Evolutionary conservation across 1,139 yeast genomes (phyloP), one percentile per base, ranked within the genome.

Genomic region (Dujonia santamariae): DNA sequence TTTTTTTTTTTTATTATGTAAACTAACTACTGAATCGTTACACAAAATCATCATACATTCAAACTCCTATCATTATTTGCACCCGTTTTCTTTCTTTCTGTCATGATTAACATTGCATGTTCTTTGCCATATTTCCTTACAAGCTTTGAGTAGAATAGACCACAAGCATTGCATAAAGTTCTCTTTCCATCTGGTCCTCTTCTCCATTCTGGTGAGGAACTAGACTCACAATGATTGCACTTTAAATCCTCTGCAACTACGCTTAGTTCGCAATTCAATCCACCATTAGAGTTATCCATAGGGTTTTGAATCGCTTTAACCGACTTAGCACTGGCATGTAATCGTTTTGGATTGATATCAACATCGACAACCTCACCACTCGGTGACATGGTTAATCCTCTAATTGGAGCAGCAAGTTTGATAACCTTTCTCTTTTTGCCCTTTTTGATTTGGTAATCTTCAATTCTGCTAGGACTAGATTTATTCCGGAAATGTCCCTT

Each of bases 141-240:
- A 31, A 64, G 45, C 36, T 64, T 64, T 4, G 68, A 56, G 41
- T 54, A 65, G 36, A 64, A 68, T 17, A 68, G 53, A 1, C 75
- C 75, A 46, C 74, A 68, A 1, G 75, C 74, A 48, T 68, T 67
- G 44, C 75, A 68, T 34, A 68, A 51, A 0, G 72, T 67, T 21
- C 70, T 51, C 25, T 62, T 59, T 0, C 74, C 73, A 30, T 55
- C 58, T 3, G 74, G 74, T 0, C 74, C 75, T 23, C 67, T 50
- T 38, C 75, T 52, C 75, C 75, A 68, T 45, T 67, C 74, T 1
- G 74, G 75, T 0, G 74, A 67, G 19, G 59, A 61, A 18, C 41
- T 44, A 1, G 57, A 44, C 7, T 50, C 48, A 45, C 67, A 61
- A 38, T 61, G 67, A 18, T 45, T 48, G 36, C 67, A 61, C 13